These are phyloP conservation scores for Pseudocercospora musae DNA, from an alignment of 2,329 filamentous ascomycete species.

Conservation along the genomic window DNA sequence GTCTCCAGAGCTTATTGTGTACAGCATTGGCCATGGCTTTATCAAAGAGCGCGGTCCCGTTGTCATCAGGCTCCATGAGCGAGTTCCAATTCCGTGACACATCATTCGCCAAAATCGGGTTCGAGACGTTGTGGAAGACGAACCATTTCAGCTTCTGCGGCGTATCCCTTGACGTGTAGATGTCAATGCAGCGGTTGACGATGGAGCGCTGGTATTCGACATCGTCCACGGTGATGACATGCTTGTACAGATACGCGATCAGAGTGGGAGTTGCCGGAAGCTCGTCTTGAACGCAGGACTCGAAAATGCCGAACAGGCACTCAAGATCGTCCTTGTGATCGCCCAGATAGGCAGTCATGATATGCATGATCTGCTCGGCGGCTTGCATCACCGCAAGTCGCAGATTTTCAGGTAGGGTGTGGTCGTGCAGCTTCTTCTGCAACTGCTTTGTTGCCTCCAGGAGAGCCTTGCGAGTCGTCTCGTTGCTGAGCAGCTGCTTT, in stretches of 20 bases:
- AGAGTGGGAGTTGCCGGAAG: slow-evolving; percentile 73
- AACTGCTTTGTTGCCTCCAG: slow-evolving; percentile 70
- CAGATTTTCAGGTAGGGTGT: slow-evolving; percentile 66
- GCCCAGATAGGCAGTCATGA: slow-evolving; percentile 77
- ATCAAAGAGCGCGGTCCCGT: slow-evolving; percentile 74
- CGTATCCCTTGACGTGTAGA: slow-evolving; percentile 74
- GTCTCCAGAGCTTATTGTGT: slow-evolving; percentile 90
- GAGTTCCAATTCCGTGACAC: slow-evolving; percentile 75
- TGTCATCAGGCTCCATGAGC: slow-evolving; percentile 50
- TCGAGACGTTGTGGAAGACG: slow-evolving; percentile 84
- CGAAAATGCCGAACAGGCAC: slow-evolving; percentile 78
- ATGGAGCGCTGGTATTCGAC: slow-evolving; percentile 82
- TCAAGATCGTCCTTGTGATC: slow-evolving; percentile 64
- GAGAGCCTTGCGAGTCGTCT: slow-evolving; percentile 57
- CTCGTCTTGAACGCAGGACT: slow-evolving; percentile 77
- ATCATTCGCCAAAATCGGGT: slow-evolving; percentile 95
- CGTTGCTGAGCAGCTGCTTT: slow-evolving; percentile 61
- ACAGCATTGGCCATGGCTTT: slow-evolving; percentile 83
- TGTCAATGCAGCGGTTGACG: slow-evolving; percentile 79
- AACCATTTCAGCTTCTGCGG: slow-evolving; percentile 92
- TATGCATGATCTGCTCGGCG: slow-evolving; percentile 78
- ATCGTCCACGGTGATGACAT: slow-evolving; percentile 79
- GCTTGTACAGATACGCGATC: slow-evolving; percentile 76
- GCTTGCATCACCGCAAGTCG: slow-evolving; percentile 86
- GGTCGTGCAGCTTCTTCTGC: slow-evolving; percentile 67